These are phyloP conservation scores for Apostasia shenzhenica DNA, from an alignment of 106 monocot species.

Conservation along the genomic window DNA sequence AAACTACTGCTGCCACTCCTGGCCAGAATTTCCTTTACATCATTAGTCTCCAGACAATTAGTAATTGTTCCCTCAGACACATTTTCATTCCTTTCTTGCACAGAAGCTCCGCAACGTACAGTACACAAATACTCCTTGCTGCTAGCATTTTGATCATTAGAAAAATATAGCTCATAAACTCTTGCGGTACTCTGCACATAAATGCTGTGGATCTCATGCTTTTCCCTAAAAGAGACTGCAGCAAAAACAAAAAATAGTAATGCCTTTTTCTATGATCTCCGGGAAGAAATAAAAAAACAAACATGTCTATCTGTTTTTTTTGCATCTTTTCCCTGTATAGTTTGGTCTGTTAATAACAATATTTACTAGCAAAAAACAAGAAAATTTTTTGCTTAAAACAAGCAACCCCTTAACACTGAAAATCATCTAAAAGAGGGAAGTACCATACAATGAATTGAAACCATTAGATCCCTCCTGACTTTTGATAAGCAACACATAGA, in stretches of 20 bases:
- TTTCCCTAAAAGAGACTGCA: slow-evolving; percentile 70
- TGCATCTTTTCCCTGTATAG: no score
- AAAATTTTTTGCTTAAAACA: no score
- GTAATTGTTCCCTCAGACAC: slow-evolving; percentile 5
- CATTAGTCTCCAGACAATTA: slow-evolving; percentile 3
- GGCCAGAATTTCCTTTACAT: slow-evolving; percentile 11
- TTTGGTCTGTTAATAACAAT: no score
- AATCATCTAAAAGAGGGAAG: no score
- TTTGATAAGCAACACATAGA: no score
- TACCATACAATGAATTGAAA: no score
- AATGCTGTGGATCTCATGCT: slow-evolving; percentile 59
- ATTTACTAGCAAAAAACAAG: no score
- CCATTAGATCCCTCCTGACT: no score
- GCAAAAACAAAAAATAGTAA: slow-evolving; percentile 3
- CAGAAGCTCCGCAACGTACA: slow-evolving; percentile 61
- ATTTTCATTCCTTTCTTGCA: slow-evolving; percentile 8
- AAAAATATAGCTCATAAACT: slow-evolving; percentile 75
- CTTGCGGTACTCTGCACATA: slow-evolving; percentile 72
- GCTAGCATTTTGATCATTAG: slow-evolving; percentile 21
- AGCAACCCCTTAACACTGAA: no score
- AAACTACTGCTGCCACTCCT: slow-evolving; percentile 24
- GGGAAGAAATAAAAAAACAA: no score
- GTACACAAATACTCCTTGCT: slow-evolving; percentile 77
- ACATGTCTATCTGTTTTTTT: no score
- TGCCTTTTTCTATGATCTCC: no score